These are phyloP conservation scores for Coemansia sp. DNA, from an alignment of 192 early-diverging fungal genomes.

Conservation along the genomic window DNA sequence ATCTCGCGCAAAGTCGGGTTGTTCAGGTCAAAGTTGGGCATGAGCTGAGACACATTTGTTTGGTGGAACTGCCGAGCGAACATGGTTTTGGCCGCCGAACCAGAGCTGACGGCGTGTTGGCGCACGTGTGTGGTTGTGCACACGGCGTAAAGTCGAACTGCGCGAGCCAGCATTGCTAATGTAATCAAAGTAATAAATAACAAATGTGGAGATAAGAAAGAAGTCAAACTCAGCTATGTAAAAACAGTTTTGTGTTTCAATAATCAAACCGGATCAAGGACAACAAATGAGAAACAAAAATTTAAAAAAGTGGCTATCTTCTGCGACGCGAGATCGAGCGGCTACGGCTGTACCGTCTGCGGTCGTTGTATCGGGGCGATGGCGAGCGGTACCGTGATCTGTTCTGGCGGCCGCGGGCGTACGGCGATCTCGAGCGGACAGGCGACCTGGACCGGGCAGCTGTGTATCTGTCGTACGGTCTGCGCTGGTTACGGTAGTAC, in stretches of 20 bases:
- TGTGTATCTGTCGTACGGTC: slow-evolving; percentile 17
- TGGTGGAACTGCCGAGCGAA: slow-evolving; percentile 5
- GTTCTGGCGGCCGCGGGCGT: slow-evolving; percentile 13
- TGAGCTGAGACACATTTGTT: neutral
- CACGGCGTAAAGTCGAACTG: neutral
- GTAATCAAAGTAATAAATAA: neutral
- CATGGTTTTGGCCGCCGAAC: neutral
- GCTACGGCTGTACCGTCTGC: slow-evolving; percentile 34
- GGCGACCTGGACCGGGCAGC: slow-evolving; percentile 34
- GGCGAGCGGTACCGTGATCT: slow-evolving; percentile 31
- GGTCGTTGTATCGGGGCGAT: slow-evolving; percentile 26
- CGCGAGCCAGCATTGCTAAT: neutral
- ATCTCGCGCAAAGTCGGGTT: slow-evolving; percentile 20
- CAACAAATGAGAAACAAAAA: neutral
- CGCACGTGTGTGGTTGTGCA: neutral
- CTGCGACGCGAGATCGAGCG: slow-evolving; percentile 46
- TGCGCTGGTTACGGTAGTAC: slow-evolving; percentile 17
- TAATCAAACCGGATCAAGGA: neutral
- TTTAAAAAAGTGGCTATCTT: slow-evolving; percentile 16
- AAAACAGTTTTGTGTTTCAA: neutral
- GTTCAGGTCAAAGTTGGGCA: slow-evolving; percentile 13
- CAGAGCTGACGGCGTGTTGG: neutral
- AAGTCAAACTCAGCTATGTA: neutral
- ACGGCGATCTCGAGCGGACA: slow-evolving; percentile 32
- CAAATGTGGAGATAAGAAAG: too few species aligned